These are phyloP conservation scores for Setomelanomma holmii DNA, from an alignment of 2,329 filamentous ascomycete species.

Conservation along the genomic window DNA sequence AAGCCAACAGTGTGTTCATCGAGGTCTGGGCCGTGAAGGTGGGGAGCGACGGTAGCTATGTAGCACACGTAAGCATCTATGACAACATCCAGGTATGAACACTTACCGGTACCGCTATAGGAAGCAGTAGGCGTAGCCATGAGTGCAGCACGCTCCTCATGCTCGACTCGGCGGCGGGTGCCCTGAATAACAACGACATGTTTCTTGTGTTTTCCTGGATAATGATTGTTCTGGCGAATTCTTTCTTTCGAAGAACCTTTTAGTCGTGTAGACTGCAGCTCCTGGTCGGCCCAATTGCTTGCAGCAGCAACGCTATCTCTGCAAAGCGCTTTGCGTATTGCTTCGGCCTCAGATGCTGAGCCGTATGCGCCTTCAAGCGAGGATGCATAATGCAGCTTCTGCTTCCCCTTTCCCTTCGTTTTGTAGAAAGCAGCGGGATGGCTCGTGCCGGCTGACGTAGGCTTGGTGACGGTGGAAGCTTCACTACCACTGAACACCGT, in stretches of 20 bases:
- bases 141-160: too few relatives aligned
- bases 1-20: constrained; percentile 4
- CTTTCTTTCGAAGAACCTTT: constrained; percentile 18
- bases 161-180: too few relatives aligned
- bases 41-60: constrained; percentile 17
- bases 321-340: constrained; percentile 11
- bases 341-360: constrained; percentile 31
- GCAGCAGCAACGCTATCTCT: constrained; percentile 18
- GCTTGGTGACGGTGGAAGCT: constrained; percentile 31
- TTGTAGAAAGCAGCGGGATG: constrained; percentile 13
- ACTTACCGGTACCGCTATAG: constrained; percentile 21
- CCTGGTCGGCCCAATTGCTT: constrained; percentile 26
- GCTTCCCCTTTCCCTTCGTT: constrained; percentile 22
- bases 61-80: neutral
- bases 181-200: constrained; percentile 14
- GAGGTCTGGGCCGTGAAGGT: constrained; percentile 16
- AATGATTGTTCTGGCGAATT: constrained; percentile 9
- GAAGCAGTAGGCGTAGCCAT: too few relatives aligned
- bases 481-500: constrained; percentile 24
- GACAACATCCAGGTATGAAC: neutral
- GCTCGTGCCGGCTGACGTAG: constrained; percentile 35
- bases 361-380: constrained; percentile 36
- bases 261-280: constrained; percentile 8
- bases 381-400: constrained; percentile 21
- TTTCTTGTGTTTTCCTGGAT: constrained; percentile 27